phyloP scores from a whole-genome alignment of 805 yeast genomes.

The Metschnikowia cerradonensis region DNA sequence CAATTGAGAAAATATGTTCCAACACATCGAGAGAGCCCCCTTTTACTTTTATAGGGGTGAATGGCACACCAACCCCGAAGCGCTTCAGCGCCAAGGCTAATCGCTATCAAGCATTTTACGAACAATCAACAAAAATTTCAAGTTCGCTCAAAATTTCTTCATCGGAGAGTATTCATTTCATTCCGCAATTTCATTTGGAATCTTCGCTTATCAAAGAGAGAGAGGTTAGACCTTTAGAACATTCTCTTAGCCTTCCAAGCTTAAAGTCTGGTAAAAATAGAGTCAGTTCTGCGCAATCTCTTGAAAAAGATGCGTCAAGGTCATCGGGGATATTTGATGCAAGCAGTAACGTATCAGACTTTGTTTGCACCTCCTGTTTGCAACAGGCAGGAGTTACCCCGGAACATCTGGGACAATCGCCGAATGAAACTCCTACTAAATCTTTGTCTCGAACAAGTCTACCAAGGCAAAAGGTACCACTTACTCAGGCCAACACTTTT shows the following conservation, averaged over 20 bases:
- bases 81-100: constrained; percentile 42
- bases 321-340: not conserved
- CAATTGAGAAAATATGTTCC: constrained; percentile 32
- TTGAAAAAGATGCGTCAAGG: not conserved
- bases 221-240: constrained; percentile 13
- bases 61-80: constrained; percentile 21
- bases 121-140: constrained; percentile 40
- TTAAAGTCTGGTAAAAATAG: constrained; percentile 8
- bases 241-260: constrained; percentile 22
- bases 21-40: constrained; percentile 31
- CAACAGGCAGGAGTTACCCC: not conserved
- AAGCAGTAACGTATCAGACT: not conserved
- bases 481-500: not conserved
- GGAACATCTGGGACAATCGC: not conserved
- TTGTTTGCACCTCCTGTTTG: not conserved
- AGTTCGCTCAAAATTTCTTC: constrained; percentile 39
- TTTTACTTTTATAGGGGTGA: constrained; percentile 8
- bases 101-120: constrained; percentile 46
- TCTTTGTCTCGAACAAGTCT: not conserved
- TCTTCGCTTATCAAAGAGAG: not conserved
- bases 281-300: not conserved
- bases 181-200: constrained; percentile 1
- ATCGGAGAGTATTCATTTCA: constrained; percentile 26
- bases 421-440: not conserved
- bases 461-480: not conserved